Evolutionary conservation across 306 rosid species (phyloP), one percentile per base, ranked within the genome.

Genomic region (Cicer arietinum): DNA sequence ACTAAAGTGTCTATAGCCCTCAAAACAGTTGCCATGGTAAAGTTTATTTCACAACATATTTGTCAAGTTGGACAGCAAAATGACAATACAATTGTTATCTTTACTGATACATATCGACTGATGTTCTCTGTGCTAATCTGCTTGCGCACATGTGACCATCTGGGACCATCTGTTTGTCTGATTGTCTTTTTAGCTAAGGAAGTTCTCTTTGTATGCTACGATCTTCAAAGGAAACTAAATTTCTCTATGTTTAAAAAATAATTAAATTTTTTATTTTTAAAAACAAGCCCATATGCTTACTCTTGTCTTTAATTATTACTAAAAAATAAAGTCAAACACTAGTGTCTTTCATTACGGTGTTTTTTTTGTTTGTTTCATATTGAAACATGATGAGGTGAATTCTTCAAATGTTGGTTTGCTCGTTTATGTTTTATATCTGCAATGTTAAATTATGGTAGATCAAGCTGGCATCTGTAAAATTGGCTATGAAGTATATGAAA

Each of bases 401-500:
- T 60, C 69, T 57, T 57, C 22, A 68, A 57, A 68, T 61, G 16
- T 51, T 43, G 41, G 77, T 69, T 75, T 12, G 77, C 73, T 77
- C 74, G 50, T 52, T 77, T 73, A 43, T 79, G 78, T 75, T 74
- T 63, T 52, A 75, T 61, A 80, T 48, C 59, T 42, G 59, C 72
- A 67, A 80, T 25, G 9, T 79, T 75, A 67, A 66, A 58, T 43
- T 75, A 65, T 76, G 57, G 20, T 88, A 95, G 99, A 92, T 90
- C 74, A 95, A 95, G 92, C 87, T 95, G 89, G 97, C 92, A 74
- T 95, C 98, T 0, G 97, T 92, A 52, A 95, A 92, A 75, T 79
- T 95, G 84, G 98, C 99, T 57, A 85, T 90, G 98, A 95, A 92
- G 89, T 95, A 86, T 82, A 90, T 95, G 98, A 92, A 85, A 79